phyloP scores from a whole-genome alignment of 2,329 filamentous ascomycete genomes.

The Colletotrichum higginsianum region DNA sequence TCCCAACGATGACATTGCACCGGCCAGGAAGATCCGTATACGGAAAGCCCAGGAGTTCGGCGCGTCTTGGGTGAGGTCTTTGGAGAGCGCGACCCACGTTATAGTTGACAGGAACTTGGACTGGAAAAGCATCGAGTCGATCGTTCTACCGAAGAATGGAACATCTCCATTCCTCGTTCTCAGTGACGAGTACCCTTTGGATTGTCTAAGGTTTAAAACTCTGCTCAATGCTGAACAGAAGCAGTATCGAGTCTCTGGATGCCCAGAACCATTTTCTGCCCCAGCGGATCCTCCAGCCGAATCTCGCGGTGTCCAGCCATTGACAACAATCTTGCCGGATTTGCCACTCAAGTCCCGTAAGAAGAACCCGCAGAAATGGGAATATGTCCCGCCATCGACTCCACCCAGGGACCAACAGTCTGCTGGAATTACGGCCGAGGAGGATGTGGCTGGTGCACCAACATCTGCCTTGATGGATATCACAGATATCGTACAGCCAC shows the following conservation, averaged over 20 bases:
- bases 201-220: slow-evolving; percentile 73
- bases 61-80: slow-evolving; percentile 76
- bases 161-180: slow-evolving; percentile 65
- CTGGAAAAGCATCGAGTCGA: slow-evolving; percentile 74
- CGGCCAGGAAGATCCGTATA: slow-evolving; percentile 79
- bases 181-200: slow-evolving; percentile 77
- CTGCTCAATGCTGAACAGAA: slow-evolving; percentile 72
- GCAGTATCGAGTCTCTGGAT: slow-evolving; percentile 72
- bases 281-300: slow-evolving; percentile 42
- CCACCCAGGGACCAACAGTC: slow-evolving; percentile 55
- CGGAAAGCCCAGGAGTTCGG: slow-evolving; percentile 82
- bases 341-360: slow-evolving; percentile 65
- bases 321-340: neutral
- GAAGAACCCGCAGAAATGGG: slow-evolving; percentile 54
- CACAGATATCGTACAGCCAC: neutral
- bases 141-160: slow-evolving; percentile 60
- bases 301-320: slow-evolving; percentile 48
- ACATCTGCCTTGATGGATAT: slow-evolving; percentile 14
- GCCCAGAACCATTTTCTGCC: slow-evolving; percentile 48
- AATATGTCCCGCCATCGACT: slow-evolving; percentile 57
- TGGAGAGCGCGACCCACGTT: slow-evolving; percentile 79
- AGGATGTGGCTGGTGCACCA: slow-evolving; percentile 1
- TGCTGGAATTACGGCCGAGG: slow-evolving; percentile 41
- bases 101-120: slow-evolving; percentile 80
- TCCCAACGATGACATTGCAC: slow-evolving; percentile 82